Evolutionary conservation across 495 filamentous ascomycete genomes (phyloP).

Genomic region (Xylona heveae): DNA sequence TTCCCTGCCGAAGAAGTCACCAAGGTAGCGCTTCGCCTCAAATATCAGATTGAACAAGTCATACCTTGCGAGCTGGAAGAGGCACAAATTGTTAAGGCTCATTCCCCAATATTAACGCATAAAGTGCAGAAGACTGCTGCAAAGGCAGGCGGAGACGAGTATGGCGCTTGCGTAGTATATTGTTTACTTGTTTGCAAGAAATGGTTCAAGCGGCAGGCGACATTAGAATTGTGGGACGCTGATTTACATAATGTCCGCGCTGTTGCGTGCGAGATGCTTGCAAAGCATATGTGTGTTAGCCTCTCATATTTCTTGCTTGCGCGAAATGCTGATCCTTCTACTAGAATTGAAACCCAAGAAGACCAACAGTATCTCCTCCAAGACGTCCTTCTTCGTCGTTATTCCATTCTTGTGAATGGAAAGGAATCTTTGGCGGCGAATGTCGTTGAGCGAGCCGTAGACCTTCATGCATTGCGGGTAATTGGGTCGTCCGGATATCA

Average conservation of each 20-base stretch:
- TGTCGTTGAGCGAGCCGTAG: constrained; percentile 78
- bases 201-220: constrained; percentile 75
- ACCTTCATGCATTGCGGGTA: constrained; percentile 69
- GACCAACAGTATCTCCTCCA: constrained; percentile 48
- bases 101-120: constrained; percentile 65
- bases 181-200: constrained; percentile 71
- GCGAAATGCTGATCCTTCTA: neutral
- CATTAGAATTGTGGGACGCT: constrained; percentile 75
- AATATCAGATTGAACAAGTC: constrained; percentile 75
- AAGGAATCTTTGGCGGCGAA: constrained; percentile 56
- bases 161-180: constrained; percentile 59
- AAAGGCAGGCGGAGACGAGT: constrained; percentile 57
- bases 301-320: neutral
- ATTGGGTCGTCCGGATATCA: constrained; percentile 91
- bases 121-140: constrained; percentile 58
- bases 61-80: constrained; percentile 74
- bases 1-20: constrained; percentile 55
- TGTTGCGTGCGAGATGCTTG: constrained; percentile 77
- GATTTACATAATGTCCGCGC: constrained; percentile 62
- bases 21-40: constrained; percentile 67
- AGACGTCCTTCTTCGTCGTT: constrained; percentile 65
- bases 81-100: constrained; percentile 44
- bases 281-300: constrained; percentile 54
- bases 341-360: constrained; percentile 28
- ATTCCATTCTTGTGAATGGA: constrained; percentile 55